phyloP scores from a whole-genome alignment of 768 basidiomycete genomes.

The Pisolithus sp. region DNA sequence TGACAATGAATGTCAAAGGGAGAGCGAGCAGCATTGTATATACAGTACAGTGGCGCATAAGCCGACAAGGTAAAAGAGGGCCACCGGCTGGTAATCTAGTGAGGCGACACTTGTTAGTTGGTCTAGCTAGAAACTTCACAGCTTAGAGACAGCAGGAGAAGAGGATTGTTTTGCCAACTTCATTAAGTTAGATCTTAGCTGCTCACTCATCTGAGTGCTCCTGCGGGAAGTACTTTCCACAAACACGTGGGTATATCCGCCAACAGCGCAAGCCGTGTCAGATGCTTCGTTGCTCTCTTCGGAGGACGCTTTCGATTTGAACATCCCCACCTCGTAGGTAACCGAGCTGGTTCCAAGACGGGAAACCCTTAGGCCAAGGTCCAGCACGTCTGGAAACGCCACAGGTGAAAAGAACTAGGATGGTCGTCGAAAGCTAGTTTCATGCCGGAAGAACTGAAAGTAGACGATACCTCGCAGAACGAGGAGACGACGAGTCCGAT shows the following conservation, averaged over 20 bases:
- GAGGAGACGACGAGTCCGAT: slow-evolving; percentile 81
- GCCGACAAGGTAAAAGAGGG: too few species aligned
- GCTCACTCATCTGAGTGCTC: slow-evolving; percentile 41
- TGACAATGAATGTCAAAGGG: not conserved
- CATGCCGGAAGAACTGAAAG: not conserved
- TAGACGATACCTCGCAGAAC: slow-evolving; percentile 48
- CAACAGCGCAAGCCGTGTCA: slow-evolving; percentile 35
- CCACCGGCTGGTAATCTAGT: too few species aligned
- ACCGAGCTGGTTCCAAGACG: slow-evolving; percentile 72
- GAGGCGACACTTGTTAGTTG: too few species aligned
- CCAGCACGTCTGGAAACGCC: slow-evolving; percentile 65
- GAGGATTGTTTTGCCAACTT: slow-evolving; percentile 2
- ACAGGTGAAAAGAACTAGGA: slow-evolving; percentile 65
- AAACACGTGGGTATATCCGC: slow-evolving; percentile 79
- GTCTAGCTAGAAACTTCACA: slow-evolving; percentile 9
- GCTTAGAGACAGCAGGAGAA: slow-evolving; percentile 6
- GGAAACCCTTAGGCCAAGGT: slow-evolving; percentile 62
- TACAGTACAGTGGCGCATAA: not conserved
- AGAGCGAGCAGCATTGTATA: not conserved
- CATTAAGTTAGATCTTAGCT: slow-evolving; percentile 40
- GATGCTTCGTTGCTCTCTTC: slow-evolving; percentile 19
- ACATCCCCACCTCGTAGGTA: slow-evolving; percentile 75
- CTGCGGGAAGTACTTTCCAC: slow-evolving; percentile 56
- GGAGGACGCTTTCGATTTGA: slow-evolving; percentile 29
- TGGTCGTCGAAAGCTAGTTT: not conserved